phyloP scores from a whole-genome alignment of 306 rosid species.

The Casuarina glauca region DNA sequence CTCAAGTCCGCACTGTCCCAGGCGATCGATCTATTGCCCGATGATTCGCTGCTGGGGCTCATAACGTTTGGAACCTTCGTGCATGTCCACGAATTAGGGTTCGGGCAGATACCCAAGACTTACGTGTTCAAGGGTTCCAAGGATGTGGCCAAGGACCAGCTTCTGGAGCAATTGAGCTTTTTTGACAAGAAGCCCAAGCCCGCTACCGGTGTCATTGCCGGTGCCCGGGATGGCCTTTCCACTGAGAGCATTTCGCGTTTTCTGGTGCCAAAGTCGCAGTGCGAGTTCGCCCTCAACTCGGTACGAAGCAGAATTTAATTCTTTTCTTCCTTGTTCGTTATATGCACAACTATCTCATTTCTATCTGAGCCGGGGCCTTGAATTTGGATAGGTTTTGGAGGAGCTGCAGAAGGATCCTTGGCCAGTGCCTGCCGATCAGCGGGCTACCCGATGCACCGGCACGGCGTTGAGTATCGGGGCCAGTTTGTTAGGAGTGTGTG shows the following conservation, averaged over 20 bases:
- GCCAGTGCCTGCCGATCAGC: constrained; percentile 75
- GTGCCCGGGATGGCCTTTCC: constrained; percentile 85
- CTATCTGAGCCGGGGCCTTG: not conserved
- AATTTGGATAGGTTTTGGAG: constrained; percentile 63
- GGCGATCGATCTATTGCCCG: constrained; percentile 81
- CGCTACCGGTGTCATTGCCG: constrained; percentile 74
- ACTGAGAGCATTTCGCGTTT: constrained; percentile 77
- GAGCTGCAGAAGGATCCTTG: constrained; percentile 98
- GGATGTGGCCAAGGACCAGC: constrained; percentile 78
- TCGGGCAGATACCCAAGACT: constrained; percentile 63
- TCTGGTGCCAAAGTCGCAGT: constrained; percentile 71
- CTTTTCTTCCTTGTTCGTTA: not conserved
- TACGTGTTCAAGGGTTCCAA: constrained; percentile 80
- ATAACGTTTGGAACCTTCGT: constrained; percentile 79
- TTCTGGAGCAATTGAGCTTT: constrained; percentile 86
- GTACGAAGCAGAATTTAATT: constrained; percentile 33
- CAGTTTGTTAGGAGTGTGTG: constrained; percentile 91
- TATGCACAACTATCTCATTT: not conserved
- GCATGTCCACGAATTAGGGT: constrained; percentile 91
- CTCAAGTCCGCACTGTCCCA: constrained; percentile 71
- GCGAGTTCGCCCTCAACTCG: constrained; percentile 81
- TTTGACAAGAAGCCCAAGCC: constrained; percentile 79
- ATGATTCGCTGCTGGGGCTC: constrained; percentile 79
- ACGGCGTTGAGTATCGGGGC: constrained; percentile 81
- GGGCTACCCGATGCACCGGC: constrained; percentile 86